phyloP scores from a whole-genome alignment of 495 filamentous ascomycete genomes.

The Trichoderma orchidacearum region DNA sequence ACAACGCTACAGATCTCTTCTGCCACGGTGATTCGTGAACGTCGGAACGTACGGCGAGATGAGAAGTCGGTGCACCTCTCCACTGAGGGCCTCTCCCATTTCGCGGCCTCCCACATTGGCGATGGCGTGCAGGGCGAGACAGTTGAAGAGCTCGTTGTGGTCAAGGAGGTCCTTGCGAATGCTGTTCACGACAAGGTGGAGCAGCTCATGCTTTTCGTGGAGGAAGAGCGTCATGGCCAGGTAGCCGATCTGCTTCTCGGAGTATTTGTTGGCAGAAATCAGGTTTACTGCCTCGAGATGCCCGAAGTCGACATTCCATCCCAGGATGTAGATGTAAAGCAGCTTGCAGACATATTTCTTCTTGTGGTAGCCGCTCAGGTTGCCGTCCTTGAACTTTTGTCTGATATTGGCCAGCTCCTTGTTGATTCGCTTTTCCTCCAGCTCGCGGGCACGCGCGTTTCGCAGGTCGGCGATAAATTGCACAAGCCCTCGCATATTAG shows the following conservation, averaged over 20 bases:
- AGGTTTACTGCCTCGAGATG: constrained; percentile 97
- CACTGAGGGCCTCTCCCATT: constrained; percentile 90
- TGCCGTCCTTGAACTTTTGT: constrained; percentile 78
- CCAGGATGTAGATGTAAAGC: constrained; percentile 97
- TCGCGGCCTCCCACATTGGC: constrained; percentile 94
- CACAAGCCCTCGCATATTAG: constrained; percentile 76
- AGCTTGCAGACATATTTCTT: constrained; percentile 99
- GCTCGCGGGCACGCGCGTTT: constrained; percentile 85
- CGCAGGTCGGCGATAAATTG: constrained; percentile 97
- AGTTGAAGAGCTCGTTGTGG: constrained; percentile 94
- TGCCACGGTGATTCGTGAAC: neutral
- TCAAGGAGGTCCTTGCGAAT: constrained; percentile 92
- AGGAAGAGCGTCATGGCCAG: constrained; percentile 94
- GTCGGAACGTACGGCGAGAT: constrained; percentile 76
- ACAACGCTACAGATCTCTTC: neutral
- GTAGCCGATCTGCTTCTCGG: constrained; percentile 99
- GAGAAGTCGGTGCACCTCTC: constrained; percentile 84
- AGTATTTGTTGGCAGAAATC: constrained; percentile 92
- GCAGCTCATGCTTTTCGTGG: constrained; percentile 90
- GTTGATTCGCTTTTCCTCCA: constrained; percentile 98
- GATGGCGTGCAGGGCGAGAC: constrained; percentile 94
- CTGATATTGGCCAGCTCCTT: constrained; percentile 98
- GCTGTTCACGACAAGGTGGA: constrained; percentile 96
- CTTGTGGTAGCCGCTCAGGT: constrained; percentile 89
- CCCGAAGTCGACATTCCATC: constrained; percentile 98